phyloP scores from a whole-genome alignment of 2,329 filamentous ascomycete species.

The Cladophialophora immunda region DNA sequence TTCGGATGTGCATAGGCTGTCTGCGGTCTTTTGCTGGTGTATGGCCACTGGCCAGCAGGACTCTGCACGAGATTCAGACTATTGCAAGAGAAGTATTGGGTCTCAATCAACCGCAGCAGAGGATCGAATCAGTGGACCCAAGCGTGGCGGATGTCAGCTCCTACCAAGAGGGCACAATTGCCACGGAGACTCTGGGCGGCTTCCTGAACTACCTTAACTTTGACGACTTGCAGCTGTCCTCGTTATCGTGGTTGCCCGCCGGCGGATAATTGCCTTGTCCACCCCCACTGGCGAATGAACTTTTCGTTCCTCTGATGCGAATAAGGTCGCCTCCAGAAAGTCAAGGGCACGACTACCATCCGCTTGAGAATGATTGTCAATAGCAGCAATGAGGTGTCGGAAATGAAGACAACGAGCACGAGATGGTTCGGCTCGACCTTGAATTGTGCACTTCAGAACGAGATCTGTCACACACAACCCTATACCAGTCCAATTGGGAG shows the following conservation, averaged over 20 bases:
- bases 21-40: conserved; percentile 49
- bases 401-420: no score
- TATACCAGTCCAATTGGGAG: no score
- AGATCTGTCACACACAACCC: no score
- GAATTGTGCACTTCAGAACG: no score
- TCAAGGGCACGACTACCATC: not conserved
- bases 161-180: not conserved
- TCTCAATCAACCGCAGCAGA: not conserved
- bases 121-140: not conserved
- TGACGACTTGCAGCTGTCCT: conserved; percentile 3
- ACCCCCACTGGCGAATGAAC: not conserved
- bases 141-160: not conserved
- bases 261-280: not conserved
- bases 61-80: conserved; percentile 52
- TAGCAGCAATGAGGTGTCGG: no score
- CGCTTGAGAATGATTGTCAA: no score
- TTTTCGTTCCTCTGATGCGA: not conserved
- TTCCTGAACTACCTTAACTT: conserved; percentile 1
- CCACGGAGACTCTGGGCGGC: not conserved
- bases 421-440: no score
- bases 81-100: conserved; percentile 49
- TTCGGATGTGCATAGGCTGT: conserved; percentile 54
- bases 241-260: not conserved
- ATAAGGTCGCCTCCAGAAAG: not conserved
- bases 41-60: conserved; percentile 50